Evolutionary conservation across 805 yeast species (phyloP).

Genomic region (Suhomyces prunicola): DNA sequence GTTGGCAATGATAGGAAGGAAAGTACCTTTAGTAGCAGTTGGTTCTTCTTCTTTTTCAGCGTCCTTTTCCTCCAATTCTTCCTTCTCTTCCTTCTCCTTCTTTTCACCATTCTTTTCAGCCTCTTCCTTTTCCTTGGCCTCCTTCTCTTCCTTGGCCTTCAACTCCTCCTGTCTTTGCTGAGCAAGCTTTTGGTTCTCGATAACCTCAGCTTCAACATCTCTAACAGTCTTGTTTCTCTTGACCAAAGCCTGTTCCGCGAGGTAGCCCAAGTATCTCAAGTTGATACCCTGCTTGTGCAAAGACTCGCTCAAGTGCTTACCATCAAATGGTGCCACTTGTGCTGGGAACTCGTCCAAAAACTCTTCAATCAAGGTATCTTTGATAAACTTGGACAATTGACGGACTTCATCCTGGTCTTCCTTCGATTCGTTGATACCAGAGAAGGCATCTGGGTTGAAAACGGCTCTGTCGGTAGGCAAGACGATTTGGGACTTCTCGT

Average conservation of each 20-base stretch:
- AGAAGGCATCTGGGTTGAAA: constrained; percentile 78
- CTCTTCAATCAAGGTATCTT: constrained; percentile 56
- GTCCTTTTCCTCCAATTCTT: constrained; percentile 14
- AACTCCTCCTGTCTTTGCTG: constrained; percentile 27
- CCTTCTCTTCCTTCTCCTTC: constrained; percentile 28
- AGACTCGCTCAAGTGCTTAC: constrained; percentile 62
- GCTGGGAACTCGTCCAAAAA: constrained; percentile 54
- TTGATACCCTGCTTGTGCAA: constrained; percentile 85
- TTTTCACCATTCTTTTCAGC: constrained; percentile 26
- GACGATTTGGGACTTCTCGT: constrained; percentile 47
- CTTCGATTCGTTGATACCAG: constrained; percentile 37
- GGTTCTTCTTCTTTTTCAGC: constrained; percentile 20
- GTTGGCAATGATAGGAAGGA: constrained; percentile 41
- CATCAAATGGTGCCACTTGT: constrained; percentile 74
- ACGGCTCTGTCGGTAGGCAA: constrained; percentile 53
- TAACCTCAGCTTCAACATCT: constrained; percentile 16
- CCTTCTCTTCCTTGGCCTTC: constrained; percentile 20
- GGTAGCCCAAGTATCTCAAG: constrained; percentile 76
- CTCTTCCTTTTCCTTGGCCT: constrained; percentile 14
- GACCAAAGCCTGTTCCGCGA: constrained; percentile 40
- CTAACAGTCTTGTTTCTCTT: constrained; percentile 16
- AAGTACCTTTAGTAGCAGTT: constrained; percentile 33
- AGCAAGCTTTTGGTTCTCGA: constrained; percentile 23
- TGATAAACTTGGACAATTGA: constrained; percentile 64
- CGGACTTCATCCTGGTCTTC: constrained; percentile 65